A percentile compares a stretch with the other conserved stretches of the same genome.
Evolutionary conservation across 192 early-diverging fungal species (phyloP).

Genomic region (Coemansia guatemalensis): DNA sequence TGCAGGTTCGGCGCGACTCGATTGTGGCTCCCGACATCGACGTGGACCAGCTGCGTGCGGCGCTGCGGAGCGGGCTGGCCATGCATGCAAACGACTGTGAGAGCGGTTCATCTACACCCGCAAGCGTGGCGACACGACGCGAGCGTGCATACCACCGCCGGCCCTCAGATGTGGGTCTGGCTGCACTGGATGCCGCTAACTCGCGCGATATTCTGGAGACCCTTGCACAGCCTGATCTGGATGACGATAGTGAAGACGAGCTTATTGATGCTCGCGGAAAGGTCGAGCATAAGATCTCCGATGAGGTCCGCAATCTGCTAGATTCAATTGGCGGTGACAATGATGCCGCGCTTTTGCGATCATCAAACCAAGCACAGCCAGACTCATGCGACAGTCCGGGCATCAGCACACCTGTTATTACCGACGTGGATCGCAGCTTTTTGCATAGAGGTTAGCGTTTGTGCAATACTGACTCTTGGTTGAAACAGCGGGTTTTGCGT

Average conservation of each 20-base stretch:
- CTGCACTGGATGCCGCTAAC: neutral
- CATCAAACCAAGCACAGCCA: neutral
- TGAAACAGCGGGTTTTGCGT: too few relatives aligned
- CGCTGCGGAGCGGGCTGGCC: conserved; percentile 34
- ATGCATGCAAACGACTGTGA: conserved; percentile 28
- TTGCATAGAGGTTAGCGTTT: neutral
- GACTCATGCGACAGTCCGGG: conserved; percentile 20
- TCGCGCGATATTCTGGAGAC: conserved; percentile 13
- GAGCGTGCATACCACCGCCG: neutral
- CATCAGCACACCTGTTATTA: conserved; percentile 43
- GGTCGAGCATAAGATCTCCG: conserved; percentile 18
- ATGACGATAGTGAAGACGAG: neutral
- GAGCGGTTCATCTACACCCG: neutral
- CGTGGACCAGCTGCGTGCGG: conserved; percentile 46
- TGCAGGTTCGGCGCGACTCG: conserved; percentile 34
- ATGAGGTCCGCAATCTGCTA: conserved; percentile 45
- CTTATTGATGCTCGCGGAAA: neutral
- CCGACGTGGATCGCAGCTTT: conserved; percentile 20
- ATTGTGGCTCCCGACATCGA: conserved; percentile 31
- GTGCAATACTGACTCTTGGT: neutral
- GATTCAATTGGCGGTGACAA: conserved; percentile 31
- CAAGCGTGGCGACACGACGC: neutral
- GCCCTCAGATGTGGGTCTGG: neutral
- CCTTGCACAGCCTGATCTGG: conserved; percentile 3
- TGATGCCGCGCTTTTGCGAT: neutral